A percentile compares a stretch with the other conserved stretches of the same genome.
These are phyloP conservation scores for Tuber indicum DNA, from an alignment of 495 filamentous ascomycete genomes.

Conservation along the genomic window DNA sequence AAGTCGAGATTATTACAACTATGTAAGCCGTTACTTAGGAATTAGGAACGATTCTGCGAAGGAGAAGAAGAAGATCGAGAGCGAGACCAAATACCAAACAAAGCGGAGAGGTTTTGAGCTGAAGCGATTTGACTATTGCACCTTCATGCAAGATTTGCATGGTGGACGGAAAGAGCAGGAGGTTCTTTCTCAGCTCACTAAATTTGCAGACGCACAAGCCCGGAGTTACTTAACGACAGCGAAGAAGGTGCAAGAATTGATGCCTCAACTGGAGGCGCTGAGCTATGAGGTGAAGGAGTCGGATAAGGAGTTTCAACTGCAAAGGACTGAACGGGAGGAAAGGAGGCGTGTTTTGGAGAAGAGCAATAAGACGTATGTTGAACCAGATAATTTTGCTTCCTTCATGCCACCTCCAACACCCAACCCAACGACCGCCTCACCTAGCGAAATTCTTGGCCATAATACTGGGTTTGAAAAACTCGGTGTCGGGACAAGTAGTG, in stretches of 20 bases:
- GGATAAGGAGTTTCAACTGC: conserved; percentile 91
- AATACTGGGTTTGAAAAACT: conserved; percentile 40
- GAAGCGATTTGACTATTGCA: conserved; percentile 96
- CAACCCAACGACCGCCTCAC: conserved; percentile 19
- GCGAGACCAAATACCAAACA: conserved; percentile 90
- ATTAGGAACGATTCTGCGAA: conserved; percentile 93
- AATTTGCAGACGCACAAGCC: conserved; percentile 87
- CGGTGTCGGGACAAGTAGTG: conserved; percentile 39
- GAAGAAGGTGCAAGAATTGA: conserved; percentile 77
- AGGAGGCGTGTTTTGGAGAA: conserved; percentile 85
- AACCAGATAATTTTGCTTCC: conserved; percentile 55
- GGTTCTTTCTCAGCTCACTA: conserved; percentile 88
- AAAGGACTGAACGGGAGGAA: conserved; percentile 86
- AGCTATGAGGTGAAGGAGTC: conserved; percentile 80
- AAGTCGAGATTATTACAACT: conserved; percentile 93
- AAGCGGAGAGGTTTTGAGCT: conserved; percentile 92
- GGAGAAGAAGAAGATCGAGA: conserved; percentile 90
- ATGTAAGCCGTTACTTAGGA: conserved; percentile 87
- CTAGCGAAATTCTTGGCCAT: conserved; percentile 40
- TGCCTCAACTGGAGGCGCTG: conserved; percentile 89
- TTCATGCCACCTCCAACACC: conserved; percentile 37
- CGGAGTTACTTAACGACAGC: conserved; percentile 72
- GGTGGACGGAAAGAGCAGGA: conserved; percentile 97
- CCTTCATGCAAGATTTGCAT: conserved; percentile 97
- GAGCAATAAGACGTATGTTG: conserved; percentile 70